Percentiles rank a stretch among this genome's conserved stretches.
phyloP scores from a whole-genome alignment of 2,329 filamentous ascomycete genomes.

The Emmonsia crescens region DNA sequence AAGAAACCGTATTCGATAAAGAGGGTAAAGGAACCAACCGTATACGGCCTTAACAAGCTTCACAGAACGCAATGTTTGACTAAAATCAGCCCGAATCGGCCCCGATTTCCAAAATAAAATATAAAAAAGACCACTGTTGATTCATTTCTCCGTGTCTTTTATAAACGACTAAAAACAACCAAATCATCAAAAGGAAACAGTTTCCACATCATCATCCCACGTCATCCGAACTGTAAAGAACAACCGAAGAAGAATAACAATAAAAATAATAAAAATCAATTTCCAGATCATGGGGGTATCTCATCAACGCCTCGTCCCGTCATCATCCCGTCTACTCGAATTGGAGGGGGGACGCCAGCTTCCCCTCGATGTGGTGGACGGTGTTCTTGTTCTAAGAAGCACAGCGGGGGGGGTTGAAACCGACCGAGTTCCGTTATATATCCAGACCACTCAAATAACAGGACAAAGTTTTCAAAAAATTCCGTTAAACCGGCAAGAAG shows the following conservation, averaged over 20 bases:
- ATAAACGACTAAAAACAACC: background rate
- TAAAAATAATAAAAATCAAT: conserved; percentile 15
- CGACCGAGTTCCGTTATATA: background rate
- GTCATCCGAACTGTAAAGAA: background rate
- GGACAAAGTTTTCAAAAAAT: conserved; percentile 20
- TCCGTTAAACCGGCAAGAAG: conserved; percentile 1
- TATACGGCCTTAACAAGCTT: no score
- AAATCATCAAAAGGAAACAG: background rate
- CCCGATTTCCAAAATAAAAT: background rate
- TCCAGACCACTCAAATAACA: conserved; percentile 16
- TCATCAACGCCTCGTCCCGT: conserved; percentile 34
- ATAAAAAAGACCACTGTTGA: background rate
- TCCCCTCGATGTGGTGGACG: conserved; percentile 8
- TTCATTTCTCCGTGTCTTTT: background rate
- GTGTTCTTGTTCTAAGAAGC: conserved; percentile 8
- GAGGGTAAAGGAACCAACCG: no score
- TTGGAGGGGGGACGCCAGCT: conserved; percentile 12
- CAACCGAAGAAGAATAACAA: conserved; percentile 1
- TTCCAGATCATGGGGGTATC: conserved; percentile 27
- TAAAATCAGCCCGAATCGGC: background rate
- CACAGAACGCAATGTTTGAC: no score
- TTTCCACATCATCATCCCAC: background rate
- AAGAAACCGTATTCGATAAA: no score
- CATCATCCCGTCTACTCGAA: conserved; percentile 23
- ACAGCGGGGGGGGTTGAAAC: conserved; percentile 7